These are phyloP conservation scores for Centaurea solstitialis DNA, from an alignment of 129 eudicot species.

Conservation along the genomic window DNA sequence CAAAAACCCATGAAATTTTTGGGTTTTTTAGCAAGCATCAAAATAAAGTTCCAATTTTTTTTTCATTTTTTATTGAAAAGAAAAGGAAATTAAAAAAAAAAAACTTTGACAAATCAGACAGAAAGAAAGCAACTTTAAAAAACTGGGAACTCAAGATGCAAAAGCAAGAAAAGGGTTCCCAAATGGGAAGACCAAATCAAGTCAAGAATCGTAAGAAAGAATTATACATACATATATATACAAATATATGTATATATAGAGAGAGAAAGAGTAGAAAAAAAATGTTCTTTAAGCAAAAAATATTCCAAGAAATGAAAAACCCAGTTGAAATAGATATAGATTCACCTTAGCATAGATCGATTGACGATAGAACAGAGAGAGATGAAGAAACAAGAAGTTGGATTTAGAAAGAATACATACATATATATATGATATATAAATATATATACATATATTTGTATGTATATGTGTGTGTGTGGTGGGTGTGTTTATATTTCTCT, in stretches of 20 bases:
- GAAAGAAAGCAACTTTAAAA: conserved; percentile 55
- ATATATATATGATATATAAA: not conserved
- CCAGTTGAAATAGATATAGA: conserved; percentile 10
- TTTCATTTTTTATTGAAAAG: not conserved
- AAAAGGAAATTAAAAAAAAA: not conserved
- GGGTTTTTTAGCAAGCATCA: conserved; percentile 35
- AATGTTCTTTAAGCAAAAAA: not conserved
- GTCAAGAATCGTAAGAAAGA: conserved; percentile 26
- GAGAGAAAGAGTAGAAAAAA: conserved; percentile 15
- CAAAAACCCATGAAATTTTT: conserved; percentile 9
- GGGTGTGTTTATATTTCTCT: conserved; percentile 44
- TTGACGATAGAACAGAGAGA: conserved; percentile 31
- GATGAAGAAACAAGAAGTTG: conserved; percentile 33
- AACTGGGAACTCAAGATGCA: conserved; percentile 42
- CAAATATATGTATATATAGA: not conserved
- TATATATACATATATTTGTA: not conserved
- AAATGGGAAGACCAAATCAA: conserved; percentile 25
- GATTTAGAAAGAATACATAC: conserved; percentile 14
- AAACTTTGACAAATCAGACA: conserved; percentile 36
- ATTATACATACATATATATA: not conserved
- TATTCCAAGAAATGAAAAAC: not conserved
- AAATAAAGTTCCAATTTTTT: not conserved
- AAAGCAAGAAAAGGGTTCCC: conserved; percentile 6
- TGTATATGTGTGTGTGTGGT: conserved; percentile 1
- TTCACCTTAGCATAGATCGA: conserved; percentile 37